Conservation (phyloP, 345 rosid genomes). For the Triadica sebifera region DNA sequence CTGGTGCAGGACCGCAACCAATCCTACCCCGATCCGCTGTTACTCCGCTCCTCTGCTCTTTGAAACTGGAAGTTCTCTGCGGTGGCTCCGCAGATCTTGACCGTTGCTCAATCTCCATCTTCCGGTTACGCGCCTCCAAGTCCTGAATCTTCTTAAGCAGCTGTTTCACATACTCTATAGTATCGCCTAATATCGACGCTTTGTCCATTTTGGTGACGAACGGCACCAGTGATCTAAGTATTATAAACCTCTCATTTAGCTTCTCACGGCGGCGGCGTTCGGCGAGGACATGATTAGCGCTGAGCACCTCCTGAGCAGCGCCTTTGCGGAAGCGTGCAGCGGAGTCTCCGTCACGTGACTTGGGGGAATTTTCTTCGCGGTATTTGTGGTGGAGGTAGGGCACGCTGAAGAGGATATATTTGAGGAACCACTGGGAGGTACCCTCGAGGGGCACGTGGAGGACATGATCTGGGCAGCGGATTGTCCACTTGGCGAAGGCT, state of each 20-base stretch:
- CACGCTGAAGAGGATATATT: constrained; percentile 68
- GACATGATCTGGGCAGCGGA: constrained; percentile 34
- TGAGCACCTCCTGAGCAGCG: constrained; percentile 59
- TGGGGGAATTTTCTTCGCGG: constrained; percentile 58
- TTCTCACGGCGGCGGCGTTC: constrained; percentile 96
- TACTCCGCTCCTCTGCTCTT: constrained; percentile 38
- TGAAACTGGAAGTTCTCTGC: constrained; percentile 30
- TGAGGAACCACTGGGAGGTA: constrained; percentile 77
- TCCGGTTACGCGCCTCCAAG: constrained; percentile 51
- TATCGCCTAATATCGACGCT: constrained; percentile 92
- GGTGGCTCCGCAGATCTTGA: constrained; percentile 33
- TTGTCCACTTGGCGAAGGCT: constrained; percentile 69
- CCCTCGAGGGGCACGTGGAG: constrained; percentile 36
- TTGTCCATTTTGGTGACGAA: constrained; percentile 98
- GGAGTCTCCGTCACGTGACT: constrained; percentile 38
- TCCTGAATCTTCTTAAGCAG: constrained; percentile 76
- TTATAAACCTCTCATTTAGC: constrained; percentile 80
- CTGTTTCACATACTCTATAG: constrained; percentile 92
- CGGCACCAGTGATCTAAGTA: constrained; percentile 80
- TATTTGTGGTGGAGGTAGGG: constrained; percentile 67
- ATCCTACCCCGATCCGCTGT: constrained; percentile 38
- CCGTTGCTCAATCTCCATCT: constrained; percentile 49
- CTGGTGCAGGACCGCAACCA: constrained; percentile 22
- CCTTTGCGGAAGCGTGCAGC: constrained; percentile 42
- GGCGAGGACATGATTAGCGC: constrained; percentile 86